phyloP scores from a whole-genome alignment of 352 stramenopile species.

The Pseudoperonospora humuli region DNA sequence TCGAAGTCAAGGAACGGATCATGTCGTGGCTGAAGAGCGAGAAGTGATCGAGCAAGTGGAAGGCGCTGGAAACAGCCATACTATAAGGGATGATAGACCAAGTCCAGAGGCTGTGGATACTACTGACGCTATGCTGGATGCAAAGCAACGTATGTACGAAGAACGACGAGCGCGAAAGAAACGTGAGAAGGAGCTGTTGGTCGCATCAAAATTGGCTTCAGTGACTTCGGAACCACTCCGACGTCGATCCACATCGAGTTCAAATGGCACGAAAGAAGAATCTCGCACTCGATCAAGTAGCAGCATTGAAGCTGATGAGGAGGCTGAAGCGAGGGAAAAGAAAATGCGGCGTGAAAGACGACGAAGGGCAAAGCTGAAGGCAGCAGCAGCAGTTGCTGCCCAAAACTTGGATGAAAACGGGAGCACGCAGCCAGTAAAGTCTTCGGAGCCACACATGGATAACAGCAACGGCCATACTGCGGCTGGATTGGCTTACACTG shows the following conservation, averaged over 20 bases:
- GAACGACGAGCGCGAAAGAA: constrained; percentile 16
- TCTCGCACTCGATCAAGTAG: constrained; percentile 4
- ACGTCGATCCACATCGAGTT: constrained; percentile 5
- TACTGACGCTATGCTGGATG: constrained; percentile 1
- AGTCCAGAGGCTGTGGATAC: neutral
- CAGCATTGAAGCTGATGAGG: constrained; percentile 15
- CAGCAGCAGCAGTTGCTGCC: constrained; percentile 28
- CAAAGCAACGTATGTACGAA: constrained; percentile 14
- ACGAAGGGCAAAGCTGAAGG: constrained; percentile 30
- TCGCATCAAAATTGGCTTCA: constrained; percentile 2
- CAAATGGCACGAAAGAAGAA: constrained; percentile 3
- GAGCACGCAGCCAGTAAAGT: neutral
- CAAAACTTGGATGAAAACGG: constrained; percentile 18
- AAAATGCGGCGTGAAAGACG: constrained; percentile 26
- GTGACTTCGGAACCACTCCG: constrained; percentile 8
- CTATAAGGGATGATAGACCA: neutral
- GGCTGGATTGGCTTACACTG: neutral
- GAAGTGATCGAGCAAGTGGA: neutral
- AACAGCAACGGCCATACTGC: constrained; percentile 6
- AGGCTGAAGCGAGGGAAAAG: constrained; percentile 21
- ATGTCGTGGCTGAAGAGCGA: neutral
- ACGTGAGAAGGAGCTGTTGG: constrained; percentile 17
- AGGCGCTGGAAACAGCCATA: constrained; percentile 6
- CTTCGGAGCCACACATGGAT: neutral
- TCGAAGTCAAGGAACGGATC: constrained; percentile 12